Evolutionary conservation across 1,284 basidiomycete genomes (phyloP).

Genomic region (Moesziomyces antarcticus): DNA sequence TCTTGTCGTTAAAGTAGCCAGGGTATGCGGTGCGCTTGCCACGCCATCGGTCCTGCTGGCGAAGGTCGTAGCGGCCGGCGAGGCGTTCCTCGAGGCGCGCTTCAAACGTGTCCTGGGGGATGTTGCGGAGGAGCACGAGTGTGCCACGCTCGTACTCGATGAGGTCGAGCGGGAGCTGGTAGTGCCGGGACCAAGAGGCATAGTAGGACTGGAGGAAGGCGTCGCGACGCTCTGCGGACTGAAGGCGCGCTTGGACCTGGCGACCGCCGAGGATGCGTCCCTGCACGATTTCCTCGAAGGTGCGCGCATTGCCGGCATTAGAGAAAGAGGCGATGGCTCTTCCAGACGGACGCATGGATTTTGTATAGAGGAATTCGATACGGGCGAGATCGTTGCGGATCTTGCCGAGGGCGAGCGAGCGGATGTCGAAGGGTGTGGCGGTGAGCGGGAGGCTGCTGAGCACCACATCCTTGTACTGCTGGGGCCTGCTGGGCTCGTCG

Average conservation of each 20-base stretch:
- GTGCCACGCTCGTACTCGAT: constrained; percentile 45
- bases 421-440: constrained; percentile 37
- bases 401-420: constrained; percentile 14
- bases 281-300: constrained; percentile 16
- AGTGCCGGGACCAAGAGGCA: constrained; percentile 11
- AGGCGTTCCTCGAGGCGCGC: constrained; percentile 50
- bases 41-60: constrained; percentile 34
- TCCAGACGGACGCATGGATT: constrained; percentile 13
- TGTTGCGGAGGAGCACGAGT: constrained; percentile 45
- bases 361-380: constrained; percentile 39
- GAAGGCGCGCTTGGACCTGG: constrained; percentile 17
- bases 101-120: constrained; percentile 48
- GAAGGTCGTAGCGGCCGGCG: constrained; percentile 38
- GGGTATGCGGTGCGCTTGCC: constrained; percentile 19
- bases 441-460: constrained; percentile 27
- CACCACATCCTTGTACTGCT: constrained; percentile 20
- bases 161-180: constrained; percentile 35
- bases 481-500: no score
- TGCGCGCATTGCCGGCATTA: constrained; percentile 6
- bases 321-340: constrained; percentile 34
- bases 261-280: constrained; percentile 29
- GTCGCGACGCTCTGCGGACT: neutral
- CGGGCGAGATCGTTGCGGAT: constrained; percentile 25
- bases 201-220: constrained; percentile 7
- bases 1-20: constrained; percentile 6